Evolutionary conservation across 805 yeast species (phyloP).

Genomic region (Komagataella ulmi): DNA sequence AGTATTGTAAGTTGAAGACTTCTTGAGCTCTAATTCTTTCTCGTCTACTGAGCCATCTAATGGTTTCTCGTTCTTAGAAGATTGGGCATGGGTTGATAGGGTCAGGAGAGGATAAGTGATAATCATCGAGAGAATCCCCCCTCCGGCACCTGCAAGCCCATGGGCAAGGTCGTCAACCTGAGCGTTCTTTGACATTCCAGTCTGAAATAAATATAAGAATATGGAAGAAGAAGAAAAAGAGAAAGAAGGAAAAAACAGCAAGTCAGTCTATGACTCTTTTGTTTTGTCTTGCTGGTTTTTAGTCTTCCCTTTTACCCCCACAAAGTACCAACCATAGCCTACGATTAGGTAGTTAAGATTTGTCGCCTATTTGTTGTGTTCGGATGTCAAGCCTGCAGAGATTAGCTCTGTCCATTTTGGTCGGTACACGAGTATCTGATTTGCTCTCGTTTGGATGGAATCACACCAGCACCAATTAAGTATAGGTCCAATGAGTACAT

Average conservation of each 20-base stretch:
- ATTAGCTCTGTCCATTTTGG: not conserved
- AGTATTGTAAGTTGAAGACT: slow-evolving; percentile 7
- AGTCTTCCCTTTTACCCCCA: not conserved
- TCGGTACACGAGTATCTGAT: not conserved
- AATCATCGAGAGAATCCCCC: slow-evolving; percentile 79
- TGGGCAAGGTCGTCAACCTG: slow-evolving; percentile 50
- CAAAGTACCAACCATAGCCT: slow-evolving; percentile 1
- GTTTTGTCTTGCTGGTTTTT: not conserved
- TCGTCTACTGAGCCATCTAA: slow-evolving; percentile 7
- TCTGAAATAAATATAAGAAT: not conserved
- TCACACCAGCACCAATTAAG: not conserved
- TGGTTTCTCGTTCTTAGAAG: slow-evolving; percentile 22
- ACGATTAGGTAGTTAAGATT: not conserved
- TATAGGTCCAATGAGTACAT: not conserved
- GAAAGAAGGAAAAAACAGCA: not conserved
- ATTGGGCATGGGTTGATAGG: slow-evolving; percentile 79
- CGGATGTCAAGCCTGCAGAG: not conserved
- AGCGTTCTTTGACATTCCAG: not conserved
- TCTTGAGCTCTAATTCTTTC: slow-evolving; percentile 1
- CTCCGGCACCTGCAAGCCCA: slow-evolving; percentile 91
- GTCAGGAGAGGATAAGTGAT: slow-evolving; percentile 87
- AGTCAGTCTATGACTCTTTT: not conserved
- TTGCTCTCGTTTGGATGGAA: not conserved
- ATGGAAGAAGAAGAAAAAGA: not conserved
- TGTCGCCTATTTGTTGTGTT: not conserved